Conservation (phyloP, 129 eudicot species). For the Solidago caesia region DNA sequence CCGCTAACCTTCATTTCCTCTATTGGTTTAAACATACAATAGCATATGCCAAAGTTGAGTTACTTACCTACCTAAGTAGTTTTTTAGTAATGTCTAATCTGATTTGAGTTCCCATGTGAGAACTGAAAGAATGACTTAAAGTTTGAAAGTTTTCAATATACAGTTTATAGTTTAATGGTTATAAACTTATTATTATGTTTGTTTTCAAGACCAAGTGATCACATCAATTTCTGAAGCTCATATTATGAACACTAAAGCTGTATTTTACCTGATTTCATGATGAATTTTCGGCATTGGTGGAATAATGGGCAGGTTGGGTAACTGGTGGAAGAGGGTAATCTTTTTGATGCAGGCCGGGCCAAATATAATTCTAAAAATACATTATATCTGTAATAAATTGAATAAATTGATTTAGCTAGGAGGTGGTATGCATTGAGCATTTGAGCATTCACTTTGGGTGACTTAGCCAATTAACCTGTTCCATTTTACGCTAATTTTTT, state of each 20-base stretch:
- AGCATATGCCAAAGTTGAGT: background rate
- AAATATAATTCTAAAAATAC: too few relatives aligned
- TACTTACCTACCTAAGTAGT: background rate
- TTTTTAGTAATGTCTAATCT: background rate
- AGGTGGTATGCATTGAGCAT: too few relatives aligned
- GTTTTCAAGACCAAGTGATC: background rate
- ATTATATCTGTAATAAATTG: too few relatives aligned
- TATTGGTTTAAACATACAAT: background rate
- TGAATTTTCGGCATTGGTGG: background rate
- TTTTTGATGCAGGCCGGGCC: too few relatives aligned
- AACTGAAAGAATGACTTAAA: background rate
- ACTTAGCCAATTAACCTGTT: too few relatives aligned
- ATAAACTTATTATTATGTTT: background rate
- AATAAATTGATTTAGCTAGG: too few relatives aligned
- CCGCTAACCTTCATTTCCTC: background rate
- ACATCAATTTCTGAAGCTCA: background rate
- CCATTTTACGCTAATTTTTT: too few relatives aligned
- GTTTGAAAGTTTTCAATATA: background rate
- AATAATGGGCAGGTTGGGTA: too few relatives aligned
- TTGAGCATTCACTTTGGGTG: too few relatives aligned
- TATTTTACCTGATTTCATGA: background rate
- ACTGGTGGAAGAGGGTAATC: too few relatives aligned
- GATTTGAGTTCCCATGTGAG: slow-evolving; percentile 1
- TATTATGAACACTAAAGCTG: background rate
- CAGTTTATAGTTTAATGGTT: background rate